Evolutionary conservation across 805 yeast species (phyloP).

Genomic region (Suhomyces sp.): DNA sequence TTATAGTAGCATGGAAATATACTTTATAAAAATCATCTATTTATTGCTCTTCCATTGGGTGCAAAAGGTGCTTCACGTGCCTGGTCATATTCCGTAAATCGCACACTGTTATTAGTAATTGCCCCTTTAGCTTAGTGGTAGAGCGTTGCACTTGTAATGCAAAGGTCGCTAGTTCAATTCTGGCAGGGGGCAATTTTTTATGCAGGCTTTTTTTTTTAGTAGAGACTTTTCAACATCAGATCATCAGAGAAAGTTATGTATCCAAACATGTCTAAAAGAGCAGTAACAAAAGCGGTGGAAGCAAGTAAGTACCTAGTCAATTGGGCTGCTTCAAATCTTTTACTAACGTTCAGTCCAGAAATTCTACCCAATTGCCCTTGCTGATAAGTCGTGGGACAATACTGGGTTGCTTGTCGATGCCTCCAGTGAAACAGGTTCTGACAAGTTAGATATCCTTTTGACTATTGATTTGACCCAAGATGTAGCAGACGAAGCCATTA

Average conservation of each 20-base stretch:
- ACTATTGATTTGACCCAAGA: conserved; percentile 81
- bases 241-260: not conserved
- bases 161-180: conserved; percentile 41
- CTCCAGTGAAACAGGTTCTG: conserved; percentile 25
- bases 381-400: conserved; percentile 92
- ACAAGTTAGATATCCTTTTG: conserved; percentile 46
- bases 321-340: not conserved
- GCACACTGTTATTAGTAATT: not conserved
- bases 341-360: conserved; percentile 49
- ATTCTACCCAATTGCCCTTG: conserved; percentile 75
- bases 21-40: too few relatives aligned
- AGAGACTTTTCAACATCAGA: not conserved
- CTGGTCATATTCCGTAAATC: not conserved
- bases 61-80: too few relatives aligned
- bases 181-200: conserved; percentile 29
- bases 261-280: conserved; percentile 36
- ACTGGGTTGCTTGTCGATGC: conserved; percentile 87
- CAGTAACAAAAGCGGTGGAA: conserved; percentile 39
- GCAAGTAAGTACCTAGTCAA: conserved; percentile 31
- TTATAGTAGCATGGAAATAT: too few relatives aligned
- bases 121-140: conserved; percentile 99
- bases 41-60: too few relatives aligned
- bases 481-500: conserved; percentile 84
- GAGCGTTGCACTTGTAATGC: conserved; percentile 99
- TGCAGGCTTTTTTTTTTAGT: not conserved